Conservation (phyloP, 1,139 yeast genomes). For the Lodderomyces elongisporus region DNA sequence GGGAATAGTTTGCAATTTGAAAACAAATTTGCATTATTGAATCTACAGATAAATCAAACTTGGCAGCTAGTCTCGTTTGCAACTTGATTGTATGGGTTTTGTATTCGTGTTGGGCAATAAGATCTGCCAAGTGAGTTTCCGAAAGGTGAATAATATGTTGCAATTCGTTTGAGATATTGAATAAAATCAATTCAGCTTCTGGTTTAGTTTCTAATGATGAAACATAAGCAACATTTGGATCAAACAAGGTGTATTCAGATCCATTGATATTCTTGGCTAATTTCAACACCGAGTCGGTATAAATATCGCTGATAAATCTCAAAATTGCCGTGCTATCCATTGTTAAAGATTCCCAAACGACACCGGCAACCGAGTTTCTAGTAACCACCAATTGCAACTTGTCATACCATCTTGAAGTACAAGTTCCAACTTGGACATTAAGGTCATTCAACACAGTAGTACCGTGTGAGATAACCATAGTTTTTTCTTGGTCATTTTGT, state of each 20-base stretch:
- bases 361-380: slow-evolving; percentile 66
- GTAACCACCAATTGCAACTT: slow-evolving; percentile 68
- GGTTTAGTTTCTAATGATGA: slow-evolving; percentile 43
- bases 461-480: slow-evolving; percentile 55
- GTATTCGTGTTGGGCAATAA: slow-evolving; percentile 66
- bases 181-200: slow-evolving; percentile 33
- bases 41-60: slow-evolving; percentile 55
- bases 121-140: slow-evolving; percentile 71
- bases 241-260: slow-evolving; percentile 63
- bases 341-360: slow-evolving; percentile 71
- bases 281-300: slow-evolving; percentile 68
- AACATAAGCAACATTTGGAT: slow-evolving; percentile 30
- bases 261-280: slow-evolving; percentile 70
- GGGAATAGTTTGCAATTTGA: slow-evolving; percentile 67
- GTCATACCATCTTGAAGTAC: slow-evolving; percentile 78
- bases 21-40: slow-evolving; percentile 63
- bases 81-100: slow-evolving; percentile 38
- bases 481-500: slow-evolving; percentile 43
- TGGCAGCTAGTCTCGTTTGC: slow-evolving; percentile 43
- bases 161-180: slow-evolving; percentile 47
- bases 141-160: slow-evolving; percentile 56
- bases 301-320: slow-evolving; percentile 68
- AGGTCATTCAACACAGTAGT: slow-evolving; percentile 49
- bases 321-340: slow-evolving; percentile 75
- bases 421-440: slow-evolving; percentile 67